Evolutionary conservation across 75 land plant genomes (phyloP).

Genomic region (Isoetes taiwanensis): DNA sequence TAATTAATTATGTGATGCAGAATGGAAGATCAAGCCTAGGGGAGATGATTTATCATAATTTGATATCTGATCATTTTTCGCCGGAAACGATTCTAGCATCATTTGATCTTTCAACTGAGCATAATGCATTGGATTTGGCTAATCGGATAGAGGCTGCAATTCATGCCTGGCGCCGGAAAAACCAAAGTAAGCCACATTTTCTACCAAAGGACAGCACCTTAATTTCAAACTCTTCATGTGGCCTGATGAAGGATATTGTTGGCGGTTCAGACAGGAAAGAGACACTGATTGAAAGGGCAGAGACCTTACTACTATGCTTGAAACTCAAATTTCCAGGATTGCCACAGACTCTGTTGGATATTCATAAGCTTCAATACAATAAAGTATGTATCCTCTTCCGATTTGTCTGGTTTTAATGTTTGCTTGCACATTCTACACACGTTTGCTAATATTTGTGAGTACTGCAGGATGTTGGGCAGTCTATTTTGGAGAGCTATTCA

Average conservation of each 20-base stretch:
- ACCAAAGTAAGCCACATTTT: neutral
- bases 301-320: constrained; percentile 37
- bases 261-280: constrained; percentile 42
- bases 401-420: too few relatives aligned
- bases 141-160: constrained; percentile 72
- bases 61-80: constrained; percentile 50
- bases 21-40: constrained; percentile 58
- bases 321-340: constrained; percentile 57
- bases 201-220: constrained; percentile 3
- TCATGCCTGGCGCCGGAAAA: constrained; percentile 31
- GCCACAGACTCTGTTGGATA: constrained; percentile 59
- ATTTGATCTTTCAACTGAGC: constrained; percentile 57
- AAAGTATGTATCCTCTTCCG: constrained; percentile 25
- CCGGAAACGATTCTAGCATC: constrained; percentile 53
- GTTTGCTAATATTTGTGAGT: neutral
- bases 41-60: constrained; percentile 45
- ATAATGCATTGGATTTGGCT: constrained; percentile 63
- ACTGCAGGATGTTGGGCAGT: constrained; percentile 87
- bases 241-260: constrained; percentile 42
- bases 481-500: constrained; percentile 91
- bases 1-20: constrained; percentile 14
- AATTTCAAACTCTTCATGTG: constrained; percentile 28
- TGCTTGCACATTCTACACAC: too few relatives aligned
- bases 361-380: constrained; percentile 64
- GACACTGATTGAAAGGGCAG: constrained; percentile 46